Percentiles rank a stretch among this genome's conserved stretches.
These are phyloP conservation scores for Rubia peregrina DNA, from an alignment of 305 asterid genomes.

Conservation along the genomic window DNA sequence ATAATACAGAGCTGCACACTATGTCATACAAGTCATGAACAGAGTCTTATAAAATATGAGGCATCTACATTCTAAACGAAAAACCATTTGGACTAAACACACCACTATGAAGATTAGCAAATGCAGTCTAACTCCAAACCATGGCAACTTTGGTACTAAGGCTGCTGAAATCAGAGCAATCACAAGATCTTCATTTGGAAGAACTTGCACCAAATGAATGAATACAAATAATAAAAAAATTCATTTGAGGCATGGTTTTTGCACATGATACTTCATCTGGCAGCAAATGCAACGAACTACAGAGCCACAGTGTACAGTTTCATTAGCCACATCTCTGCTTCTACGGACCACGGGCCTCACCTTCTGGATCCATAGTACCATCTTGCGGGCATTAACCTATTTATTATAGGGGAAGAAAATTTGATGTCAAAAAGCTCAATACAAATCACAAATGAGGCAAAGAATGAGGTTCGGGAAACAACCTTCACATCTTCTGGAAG, in stretches of 20 bases:
- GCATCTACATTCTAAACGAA: background rate
- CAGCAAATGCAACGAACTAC: background rate
- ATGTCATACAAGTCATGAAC: background rate
- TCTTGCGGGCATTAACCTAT: conserved; percentile 13
- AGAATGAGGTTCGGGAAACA: background rate
- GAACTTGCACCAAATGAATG: background rate
- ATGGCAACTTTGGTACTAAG: background rate
- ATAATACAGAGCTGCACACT: background rate
- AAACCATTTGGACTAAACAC: background rate
- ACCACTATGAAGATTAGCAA: background rate
- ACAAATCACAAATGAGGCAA: background rate
- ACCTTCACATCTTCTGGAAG: conserved; percentile 19
- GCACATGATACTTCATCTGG: too few relatives aligned
- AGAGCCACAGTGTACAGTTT: background rate
- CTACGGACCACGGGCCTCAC: background rate
- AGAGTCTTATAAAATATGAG: background rate
- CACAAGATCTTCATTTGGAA: background rate
- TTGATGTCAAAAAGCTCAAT: background rate
- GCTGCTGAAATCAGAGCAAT: too few relatives aligned
- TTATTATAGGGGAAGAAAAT: background rate
- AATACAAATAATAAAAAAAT: background rate
- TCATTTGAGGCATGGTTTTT: too few relatives aligned
- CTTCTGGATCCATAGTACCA: background rate
- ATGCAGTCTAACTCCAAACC: background rate
- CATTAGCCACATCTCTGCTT: background rate